These are phyloP conservation scores for Cyclostephanos tholiformis DNA, from an alignment of 108 stramenopile species.

Conservation along the genomic window DNA sequence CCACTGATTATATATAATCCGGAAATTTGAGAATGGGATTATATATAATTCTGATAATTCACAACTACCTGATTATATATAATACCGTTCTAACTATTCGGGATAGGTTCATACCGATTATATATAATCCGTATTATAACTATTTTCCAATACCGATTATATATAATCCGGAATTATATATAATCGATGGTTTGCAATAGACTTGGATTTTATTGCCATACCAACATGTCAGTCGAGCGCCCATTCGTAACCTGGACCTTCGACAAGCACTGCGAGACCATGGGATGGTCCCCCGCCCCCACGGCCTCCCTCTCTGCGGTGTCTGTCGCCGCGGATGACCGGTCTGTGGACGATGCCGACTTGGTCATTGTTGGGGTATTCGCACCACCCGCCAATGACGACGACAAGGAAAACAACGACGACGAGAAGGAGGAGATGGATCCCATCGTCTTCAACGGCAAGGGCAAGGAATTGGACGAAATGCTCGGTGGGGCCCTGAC, in stretches of 20 bases:
- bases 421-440: constrained; percentile 48
- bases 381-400: constrained; percentile 59
- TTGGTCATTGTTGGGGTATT: constrained; percentile 72
- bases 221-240: constrained; percentile 33
- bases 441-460: constrained; percentile 55
- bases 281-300: constrained; percentile 71
- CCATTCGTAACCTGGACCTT: constrained; percentile 84
- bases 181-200: too few species aligned
- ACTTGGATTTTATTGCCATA: too few species aligned
- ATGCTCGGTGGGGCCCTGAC: constrained; percentile 65
- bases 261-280: constrained; percentile 72
- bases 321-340: constrained; percentile 8
- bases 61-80: too few species aligned
- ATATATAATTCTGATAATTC: too few species aligned
- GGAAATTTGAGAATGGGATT: too few species aligned
- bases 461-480: constrained; percentile 69
- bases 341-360: constrained; percentile 63
- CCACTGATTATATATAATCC: too few species aligned
- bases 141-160: too few species aligned
- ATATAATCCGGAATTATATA: too few species aligned
- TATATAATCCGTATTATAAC: too few species aligned
- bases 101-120: too few species aligned
- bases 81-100: too few species aligned
- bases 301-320: constrained; percentile 36
- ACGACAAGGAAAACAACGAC: constrained; percentile 53